Percentiles rank a stretch among this genome's conserved stretches.
phyloP scores from a whole-genome alignment of 2,329 filamentous ascomycete genomes.

The Aspergillus tubingensis region DNA sequence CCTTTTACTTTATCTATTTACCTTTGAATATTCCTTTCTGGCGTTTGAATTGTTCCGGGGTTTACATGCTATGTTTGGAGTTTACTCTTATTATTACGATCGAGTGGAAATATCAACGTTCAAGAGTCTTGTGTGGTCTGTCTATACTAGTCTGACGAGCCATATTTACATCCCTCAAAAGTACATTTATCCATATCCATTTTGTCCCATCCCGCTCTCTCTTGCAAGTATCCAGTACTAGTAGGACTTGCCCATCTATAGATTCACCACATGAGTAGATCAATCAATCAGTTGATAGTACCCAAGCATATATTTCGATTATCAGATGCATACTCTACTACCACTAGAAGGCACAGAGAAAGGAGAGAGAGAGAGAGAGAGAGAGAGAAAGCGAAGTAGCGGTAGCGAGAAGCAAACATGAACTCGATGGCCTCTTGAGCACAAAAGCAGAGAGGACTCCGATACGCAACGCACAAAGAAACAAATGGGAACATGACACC shows the following conservation, averaged over 20 bases:
- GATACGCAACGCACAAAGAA: too few relatives aligned
- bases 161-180: background rate
- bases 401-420: background rate
- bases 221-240: too few relatives aligned
- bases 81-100: background rate
- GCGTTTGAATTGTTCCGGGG: background rate
- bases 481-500: too few relatives aligned
- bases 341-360: background rate
- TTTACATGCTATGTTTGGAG: background rate
- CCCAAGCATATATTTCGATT: background rate
- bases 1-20: background rate
- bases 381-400: conserved; percentile 4
- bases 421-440: background rate
- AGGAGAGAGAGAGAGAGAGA: conserved; percentile 4
- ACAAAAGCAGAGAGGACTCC: too few relatives aligned
- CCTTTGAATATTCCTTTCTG: background rate
- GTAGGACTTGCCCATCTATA: too few relatives aligned
- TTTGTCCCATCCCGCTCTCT: background rate
- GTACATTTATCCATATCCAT: background rate
- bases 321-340: conserved; percentile 6
- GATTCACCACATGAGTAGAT: too few relatives aligned
- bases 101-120: background rate
- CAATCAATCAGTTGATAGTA: too few relatives aligned
- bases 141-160: too few relatives aligned
- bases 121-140: background rate